phyloP scores from a whole-genome alignment of 2,329 filamentous ascomycete genomes.

The Paraphaeosphaeria minitans region DNA sequence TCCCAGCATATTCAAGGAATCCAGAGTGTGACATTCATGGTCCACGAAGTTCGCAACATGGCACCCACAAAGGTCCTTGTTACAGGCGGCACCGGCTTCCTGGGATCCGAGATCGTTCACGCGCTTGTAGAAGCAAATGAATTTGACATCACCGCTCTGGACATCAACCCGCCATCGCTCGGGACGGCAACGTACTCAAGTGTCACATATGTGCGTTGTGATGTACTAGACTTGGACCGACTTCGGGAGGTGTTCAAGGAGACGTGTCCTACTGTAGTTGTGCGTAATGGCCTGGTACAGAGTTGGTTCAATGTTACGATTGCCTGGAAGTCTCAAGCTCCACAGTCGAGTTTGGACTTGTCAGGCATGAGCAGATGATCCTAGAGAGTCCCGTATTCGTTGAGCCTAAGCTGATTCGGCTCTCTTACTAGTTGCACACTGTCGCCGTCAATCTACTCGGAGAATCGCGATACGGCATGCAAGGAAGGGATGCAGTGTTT shows the following conservation, averaged over 20 bases:
- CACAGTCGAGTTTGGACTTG: neutral
- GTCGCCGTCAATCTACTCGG: slow-evolving; percentile 60
- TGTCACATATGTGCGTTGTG: slow-evolving; percentile 45
- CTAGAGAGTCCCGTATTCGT: neutral
- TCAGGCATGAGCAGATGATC: neutral
- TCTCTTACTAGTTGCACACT: slow-evolving; percentile 63
- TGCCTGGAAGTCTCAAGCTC: neutral
- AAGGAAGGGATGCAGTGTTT: slow-evolving; percentile 62
- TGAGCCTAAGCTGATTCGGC: neutral
- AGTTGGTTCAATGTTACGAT: neutral
- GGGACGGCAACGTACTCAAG: slow-evolving; percentile 31
- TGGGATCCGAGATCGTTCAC: slow-evolving; percentile 50
- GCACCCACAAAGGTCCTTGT: slow-evolving; percentile 45
- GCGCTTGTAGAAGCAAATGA: slow-evolving; percentile 43
- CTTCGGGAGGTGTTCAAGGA: slow-evolving; percentile 59
- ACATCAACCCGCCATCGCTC: slow-evolving; percentile 44
- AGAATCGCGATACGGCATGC: slow-evolving; percentile 46
- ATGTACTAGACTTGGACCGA: slow-evolving; percentile 45
- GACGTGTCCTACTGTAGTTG: slow-evolving; percentile 77
- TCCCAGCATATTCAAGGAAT: neutral
- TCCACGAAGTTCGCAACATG: slow-evolving; percentile 21
- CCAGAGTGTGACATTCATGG: neutral
- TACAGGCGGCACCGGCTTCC: slow-evolving; percentile 56
- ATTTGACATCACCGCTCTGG: slow-evolving; percentile 49
- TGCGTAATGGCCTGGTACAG: slow-evolving; percentile 47